Evolutionary conservation across 371 early-diverging fungal genomes (phyloP), one percentile per base, ranked within the genome.

Genomic region (Lichtheimia ornata): DNA sequence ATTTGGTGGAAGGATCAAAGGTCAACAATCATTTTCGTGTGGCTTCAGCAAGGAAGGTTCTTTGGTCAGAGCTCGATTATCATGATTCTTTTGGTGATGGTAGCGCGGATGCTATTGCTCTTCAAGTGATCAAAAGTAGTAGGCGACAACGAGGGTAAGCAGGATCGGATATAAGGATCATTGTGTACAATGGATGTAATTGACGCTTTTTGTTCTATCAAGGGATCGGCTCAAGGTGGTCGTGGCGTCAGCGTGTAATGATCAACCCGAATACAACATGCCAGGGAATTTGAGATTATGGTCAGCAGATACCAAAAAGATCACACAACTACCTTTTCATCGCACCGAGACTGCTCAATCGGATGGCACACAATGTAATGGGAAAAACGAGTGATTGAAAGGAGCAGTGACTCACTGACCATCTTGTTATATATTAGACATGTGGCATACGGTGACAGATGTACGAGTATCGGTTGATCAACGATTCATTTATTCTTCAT

Each of bases 361-460:
- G 6, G 35, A 11, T 35, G 35, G 35, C 11, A 35, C 35, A 6
- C 35, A 35, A 35, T 35, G 35, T 35, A 35, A 35, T 4, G 35
- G 9, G 9, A 9, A 35, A 4, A 35, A 2, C 9, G 35, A 11
- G 9, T 4, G 35, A 2, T 11, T 35, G 35, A 35, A 35, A 9
- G 35, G 6, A 28, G 22, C 1, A 35, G 9, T 35, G 4, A 11
- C 11, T 35, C 35, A 35, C 35, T 5, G 7, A 30, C 4, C 30
- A 30, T 7, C 1, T 11, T 22, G 22, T 11, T 35, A 2, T 35
- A 35, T 35, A 35, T 35, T 35, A 35, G 35, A 35, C 11, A 61
- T 73, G 18, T 79, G 79, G 79, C 64, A 62, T 42, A 79, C 76
- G 14, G 72, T 79, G 0, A 70, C 67, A 4, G 79, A 79, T 60